Evolutionary conservation across 805 yeast species (phyloP), one percentile per base, ranked within the genome.

Genomic region (Komagataella populi): DNA sequence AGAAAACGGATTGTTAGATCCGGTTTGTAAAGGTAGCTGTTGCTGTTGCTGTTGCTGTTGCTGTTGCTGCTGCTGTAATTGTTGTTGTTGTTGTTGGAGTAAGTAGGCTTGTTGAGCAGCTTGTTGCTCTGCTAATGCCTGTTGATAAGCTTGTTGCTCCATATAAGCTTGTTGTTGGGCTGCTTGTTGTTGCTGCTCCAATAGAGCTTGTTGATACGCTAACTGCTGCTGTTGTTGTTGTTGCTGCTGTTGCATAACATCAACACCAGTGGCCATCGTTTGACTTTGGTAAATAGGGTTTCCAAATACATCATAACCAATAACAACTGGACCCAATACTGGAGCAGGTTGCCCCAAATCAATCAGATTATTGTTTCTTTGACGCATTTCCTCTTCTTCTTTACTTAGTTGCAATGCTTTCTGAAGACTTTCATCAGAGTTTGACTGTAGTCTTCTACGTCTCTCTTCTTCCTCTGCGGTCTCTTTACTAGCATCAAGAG

Each of bases 391-490:
- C 60, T 84, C 91, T 62, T 87, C 91, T 67, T 86, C 95, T 59
- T 81, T 68, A 47, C 87, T 78, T 57, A 87, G 72, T 64, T 79
- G 77, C 54, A 85, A 70, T 0, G 95, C 95, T 47, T 80, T 77
- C 53, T 77, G 76, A 49, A 86, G 70, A 23, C 83, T 88, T 18
- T 79, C 80, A 55, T 81, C 85, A 24, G 72, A 66, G 45, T 71
- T 75, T 47, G 70, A 75, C 36, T 63, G 68, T 48, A 64, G 63
- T 48, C 70, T 69, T 58, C 81, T 71, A 55, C 83, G 72, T 50
- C 72, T 73, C 55, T 80, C 85, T 57, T 89, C 96, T 55, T 86
- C 90, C 56, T 84, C 89, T 1, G 95, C 96, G 1, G 96, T 87
- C 58, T 73, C 64, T 60, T 79, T 77, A 50, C 95, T 84, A 60